phyloP scores from a whole-genome alignment of 2,329 filamentous ascomycete species.

The Diaporthe nobilis region DNA sequence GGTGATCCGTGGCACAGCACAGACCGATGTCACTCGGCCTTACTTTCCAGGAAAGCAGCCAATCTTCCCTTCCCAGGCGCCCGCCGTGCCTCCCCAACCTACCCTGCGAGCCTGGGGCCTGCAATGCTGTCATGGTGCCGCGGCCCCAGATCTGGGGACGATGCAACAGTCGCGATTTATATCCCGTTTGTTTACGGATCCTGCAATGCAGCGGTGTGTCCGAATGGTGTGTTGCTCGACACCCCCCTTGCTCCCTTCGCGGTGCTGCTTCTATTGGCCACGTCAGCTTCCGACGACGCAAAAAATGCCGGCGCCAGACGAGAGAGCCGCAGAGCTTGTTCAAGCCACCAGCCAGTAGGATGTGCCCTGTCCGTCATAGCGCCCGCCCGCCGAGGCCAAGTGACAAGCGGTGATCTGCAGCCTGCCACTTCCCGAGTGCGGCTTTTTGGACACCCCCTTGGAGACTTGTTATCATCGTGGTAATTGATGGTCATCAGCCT shows the following conservation, averaged over 20 bases:
- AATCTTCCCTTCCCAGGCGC: background rate
- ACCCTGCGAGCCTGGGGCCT: background rate
- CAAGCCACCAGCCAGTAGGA: slow-evolving; percentile 11
- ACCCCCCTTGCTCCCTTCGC: background rate
- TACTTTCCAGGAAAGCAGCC: background rate
- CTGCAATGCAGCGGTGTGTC: slow-evolving; percentile 30
- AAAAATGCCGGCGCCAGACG: background rate
- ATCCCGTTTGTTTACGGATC: slow-evolving; percentile 13
- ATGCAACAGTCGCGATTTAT: slow-evolving; percentile 21
- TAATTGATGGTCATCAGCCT: background rate
- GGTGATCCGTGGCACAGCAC: slow-evolving; percentile 2
- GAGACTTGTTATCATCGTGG: background rate
- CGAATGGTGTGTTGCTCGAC: slow-evolving; percentile 18
- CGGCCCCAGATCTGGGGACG: slow-evolving; percentile 2
- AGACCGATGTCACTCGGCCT: slow-evolving; percentile 27
- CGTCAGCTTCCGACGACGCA: slow-evolving; percentile 21
- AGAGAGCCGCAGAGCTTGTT: slow-evolving; percentile 29
- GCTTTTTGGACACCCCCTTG: background rate
- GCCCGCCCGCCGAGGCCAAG: background rate
- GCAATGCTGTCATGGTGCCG: background rate
- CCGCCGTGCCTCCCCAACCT: background rate
- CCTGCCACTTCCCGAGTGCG: background rate
- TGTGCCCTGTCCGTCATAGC: background rate
- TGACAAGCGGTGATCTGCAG: slow-evolving; percentile 10
- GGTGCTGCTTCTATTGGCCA: slow-evolving; percentile 12